phyloP scores from a whole-genome alignment of 768 basidiomycete species.

The Boletus edulis region DNA sequence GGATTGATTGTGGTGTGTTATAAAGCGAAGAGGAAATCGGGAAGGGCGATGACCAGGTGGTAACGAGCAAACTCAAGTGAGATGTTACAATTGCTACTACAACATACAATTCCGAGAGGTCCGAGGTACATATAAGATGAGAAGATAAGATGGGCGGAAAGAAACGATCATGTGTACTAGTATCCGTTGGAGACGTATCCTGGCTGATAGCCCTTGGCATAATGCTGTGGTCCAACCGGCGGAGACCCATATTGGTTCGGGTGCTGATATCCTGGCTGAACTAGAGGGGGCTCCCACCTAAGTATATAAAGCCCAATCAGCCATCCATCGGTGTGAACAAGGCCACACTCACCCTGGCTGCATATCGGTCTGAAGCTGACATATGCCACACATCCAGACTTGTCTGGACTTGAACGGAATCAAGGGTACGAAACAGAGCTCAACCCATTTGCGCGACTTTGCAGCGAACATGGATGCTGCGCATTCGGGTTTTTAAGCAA shows the following conservation, averaged over 20 bases:
- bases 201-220: slow-evolving; percentile 28
- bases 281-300: slow-evolving; percentile 38
- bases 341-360: slow-evolving; percentile 46
- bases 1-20: slow-evolving; percentile 23
- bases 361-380: slow-evolving; percentile 58
- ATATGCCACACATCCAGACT: slow-evolving; percentile 71
- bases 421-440: slow-evolving; percentile 71
- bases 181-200: slow-evolving; percentile 22
- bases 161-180: background rate
- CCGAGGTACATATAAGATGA: background rate
- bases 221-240: slow-evolving; percentile 5
- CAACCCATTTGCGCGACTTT: slow-evolving; percentile 71
- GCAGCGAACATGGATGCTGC: slow-evolving; percentile 59
- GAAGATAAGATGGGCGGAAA: background rate
- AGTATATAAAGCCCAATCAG: background rate
- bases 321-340: background rate
- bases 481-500: background rate
- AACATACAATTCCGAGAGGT: background rate
- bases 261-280: slow-evolving; percentile 37
- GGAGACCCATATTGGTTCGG: slow-evolving; percentile 23
- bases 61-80: slow-evolving; percentile 1
- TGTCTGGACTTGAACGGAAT: slow-evolving; percentile 60
- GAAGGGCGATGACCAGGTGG: slow-evolving; percentile 1
- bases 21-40: slow-evolving; percentile 5
- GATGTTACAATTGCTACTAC: background rate